phyloP scores from a whole-genome alignment of 1,139 yeast species.

The Taphrina deformans region DNA sequence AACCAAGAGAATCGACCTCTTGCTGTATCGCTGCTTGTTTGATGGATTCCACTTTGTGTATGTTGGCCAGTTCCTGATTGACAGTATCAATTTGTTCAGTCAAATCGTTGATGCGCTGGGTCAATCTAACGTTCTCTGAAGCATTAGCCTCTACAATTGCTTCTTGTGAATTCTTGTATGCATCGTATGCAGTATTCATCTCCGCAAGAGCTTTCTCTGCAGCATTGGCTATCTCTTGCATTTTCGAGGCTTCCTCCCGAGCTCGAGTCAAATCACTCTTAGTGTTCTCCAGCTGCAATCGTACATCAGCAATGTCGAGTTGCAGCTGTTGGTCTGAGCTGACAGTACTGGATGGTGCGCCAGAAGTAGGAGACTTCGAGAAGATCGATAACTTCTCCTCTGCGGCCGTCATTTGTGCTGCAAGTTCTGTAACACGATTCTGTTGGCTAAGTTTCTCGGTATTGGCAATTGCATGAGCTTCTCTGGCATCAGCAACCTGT shows the following conservation, averaged over 20 bases:
- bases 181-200: slow-evolving; percentile 51
- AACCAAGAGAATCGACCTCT: slow-evolving; percentile 46
- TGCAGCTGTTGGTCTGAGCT: slow-evolving; percentile 41
- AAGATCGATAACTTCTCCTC: slow-evolving; percentile 47
- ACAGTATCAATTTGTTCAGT: slow-evolving; percentile 44
- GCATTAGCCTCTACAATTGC: slow-evolving; percentile 42
- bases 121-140: slow-evolving; percentile 24
- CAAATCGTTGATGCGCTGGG: slow-evolving; percentile 16
- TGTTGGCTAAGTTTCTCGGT: slow-evolving; percentile 44
- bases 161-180: slow-evolving; percentile 48
- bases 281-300: slow-evolving; percentile 50
- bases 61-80: slow-evolving; percentile 45
- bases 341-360: slow-evolving; percentile 40
- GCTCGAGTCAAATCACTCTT: slow-evolving; percentile 54
- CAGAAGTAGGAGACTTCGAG: slow-evolving; percentile 41
- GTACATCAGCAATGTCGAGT: slow-evolving; percentile 45
- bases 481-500: slow-evolving; percentile 52
- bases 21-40: slow-evolving; percentile 40
- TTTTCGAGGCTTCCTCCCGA: slow-evolving; percentile 53
- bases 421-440: slow-evolving; percentile 41
- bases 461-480: slow-evolving; percentile 51
- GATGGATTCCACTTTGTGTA: slow-evolving; percentile 41
- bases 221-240: slow-evolving; percentile 53
- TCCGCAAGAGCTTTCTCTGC: slow-evolving; percentile 54
- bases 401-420: slow-evolving; percentile 47